Conservation (phyloP, 768 basidiomycete species). For the Lactifluus hygrophoroides region DNA sequence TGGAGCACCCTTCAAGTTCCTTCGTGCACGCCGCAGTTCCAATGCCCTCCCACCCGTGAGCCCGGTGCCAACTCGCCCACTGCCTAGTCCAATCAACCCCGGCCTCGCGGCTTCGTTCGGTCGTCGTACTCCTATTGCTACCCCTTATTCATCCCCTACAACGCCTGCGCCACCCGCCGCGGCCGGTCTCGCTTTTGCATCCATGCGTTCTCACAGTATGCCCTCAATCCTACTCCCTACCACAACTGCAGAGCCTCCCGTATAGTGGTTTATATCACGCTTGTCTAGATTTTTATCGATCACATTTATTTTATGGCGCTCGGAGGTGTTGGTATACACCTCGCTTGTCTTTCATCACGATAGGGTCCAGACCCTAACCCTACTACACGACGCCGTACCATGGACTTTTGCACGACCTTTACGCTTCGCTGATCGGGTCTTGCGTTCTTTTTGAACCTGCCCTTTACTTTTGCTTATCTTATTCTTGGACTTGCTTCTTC, state of each 20-base stretch:
- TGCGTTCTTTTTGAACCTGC: background rate
- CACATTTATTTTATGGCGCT: conserved; percentile 11
- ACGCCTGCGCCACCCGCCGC: conserved; percentile 12
- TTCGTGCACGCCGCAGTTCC: conserved; percentile 17
- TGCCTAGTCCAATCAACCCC: conserved; percentile 11
- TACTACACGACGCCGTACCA: conserved; percentile 2
- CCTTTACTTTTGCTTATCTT: background rate
- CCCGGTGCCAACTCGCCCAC: conserved; percentile 10
- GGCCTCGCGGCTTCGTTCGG: conserved; percentile 10
- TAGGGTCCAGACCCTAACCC: conserved; percentile 5
- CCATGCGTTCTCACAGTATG: conserved; percentile 20
- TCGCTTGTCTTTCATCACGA: conserved; percentile 7
- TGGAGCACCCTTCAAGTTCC: conserved; percentile 7
- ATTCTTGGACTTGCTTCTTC: background rate
- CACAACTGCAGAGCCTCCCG: conserved; percentile 2
- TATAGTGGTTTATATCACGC: background rate
- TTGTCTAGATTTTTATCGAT: conserved; percentile 13
- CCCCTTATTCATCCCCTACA: conserved; percentile 20
- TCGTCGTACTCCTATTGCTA: conserved; percentile 16
- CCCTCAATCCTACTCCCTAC: conserved; percentile 13
- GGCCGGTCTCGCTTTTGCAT: background rate
- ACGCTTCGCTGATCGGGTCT: conserved; percentile 4
- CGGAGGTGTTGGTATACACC: background rate
- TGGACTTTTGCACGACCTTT: conserved; percentile 9
- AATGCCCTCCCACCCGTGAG: conserved; percentile 13